Conservation (phyloP, 495 filamentous ascomycete species). For the Tuber indicum region DNA sequence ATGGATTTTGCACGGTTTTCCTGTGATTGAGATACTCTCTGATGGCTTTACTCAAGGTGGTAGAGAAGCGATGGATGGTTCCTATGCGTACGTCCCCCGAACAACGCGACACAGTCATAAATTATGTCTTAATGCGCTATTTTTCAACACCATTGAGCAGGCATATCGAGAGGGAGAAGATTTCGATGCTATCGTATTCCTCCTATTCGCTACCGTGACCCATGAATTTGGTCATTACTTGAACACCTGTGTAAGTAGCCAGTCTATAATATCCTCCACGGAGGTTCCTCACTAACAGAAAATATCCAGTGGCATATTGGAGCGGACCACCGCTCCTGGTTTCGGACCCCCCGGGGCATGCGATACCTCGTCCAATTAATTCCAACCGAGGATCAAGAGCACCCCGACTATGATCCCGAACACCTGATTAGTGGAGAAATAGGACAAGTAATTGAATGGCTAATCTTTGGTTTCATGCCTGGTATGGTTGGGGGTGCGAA, state of each 20-base stretch:
- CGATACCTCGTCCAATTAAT: neutral
- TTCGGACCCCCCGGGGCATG: neutral
- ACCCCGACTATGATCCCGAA: neutral
- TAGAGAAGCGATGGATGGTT: neutral
- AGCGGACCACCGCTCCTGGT: neutral
- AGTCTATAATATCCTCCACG: neutral
- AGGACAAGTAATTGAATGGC: conserved; percentile 27
- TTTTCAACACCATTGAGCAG: conserved; percentile 17
- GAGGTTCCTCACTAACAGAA: neutral
- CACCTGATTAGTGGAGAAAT: conserved; percentile 11
- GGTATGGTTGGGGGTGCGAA: too few relatives aligned
- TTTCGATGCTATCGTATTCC: conserved; percentile 14
- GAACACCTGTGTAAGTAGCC: conserved; percentile 9
- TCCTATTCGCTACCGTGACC: conserved; percentile 9
- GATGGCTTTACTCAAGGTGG: neutral
- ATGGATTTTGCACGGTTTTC: conserved; percentile 21
- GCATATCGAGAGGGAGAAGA: conserved; percentile 10
- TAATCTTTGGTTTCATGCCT: conserved; percentile 18
- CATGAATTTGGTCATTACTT: conserved; percentile 27
- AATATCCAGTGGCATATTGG: neutral
- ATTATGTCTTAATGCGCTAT: conserved; percentile 7
- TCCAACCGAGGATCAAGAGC: neutral
- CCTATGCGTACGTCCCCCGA: conserved; percentile 1
- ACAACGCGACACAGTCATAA: neutral
- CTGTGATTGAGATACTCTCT: conserved; percentile 18